A percentile compares a stretch with the other conserved stretches of the same genome.
Evolutionary conservation across 805 yeast genomes (phyloP).

Genomic region (Groenewaldozyma tartarivorans): DNA sequence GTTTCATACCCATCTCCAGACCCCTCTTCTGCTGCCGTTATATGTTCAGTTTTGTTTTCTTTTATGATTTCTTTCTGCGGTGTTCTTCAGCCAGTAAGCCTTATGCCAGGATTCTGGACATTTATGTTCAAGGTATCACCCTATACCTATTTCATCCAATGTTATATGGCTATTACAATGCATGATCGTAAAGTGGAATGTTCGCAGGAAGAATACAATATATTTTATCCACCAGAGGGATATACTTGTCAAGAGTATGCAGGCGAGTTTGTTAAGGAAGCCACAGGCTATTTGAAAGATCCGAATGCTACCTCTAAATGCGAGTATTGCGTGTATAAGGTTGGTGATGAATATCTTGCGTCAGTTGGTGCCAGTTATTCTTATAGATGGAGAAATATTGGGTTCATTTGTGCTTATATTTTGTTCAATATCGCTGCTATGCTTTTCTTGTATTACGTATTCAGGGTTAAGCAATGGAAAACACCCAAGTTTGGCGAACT

Average conservation of each 20-base stretch:
- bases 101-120: slow-evolving; percentile 77
- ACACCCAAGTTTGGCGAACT: too few relatives aligned
- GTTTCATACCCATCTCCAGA: slow-evolving; percentile 51
- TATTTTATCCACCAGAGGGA: slow-evolving; percentile 45
- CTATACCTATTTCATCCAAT: slow-evolving; percentile 57
- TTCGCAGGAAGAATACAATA: slow-evolving; percentile 37
- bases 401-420: slow-evolving; percentile 50
- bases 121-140: slow-evolving; percentile 72
- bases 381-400: slow-evolving; percentile 58
- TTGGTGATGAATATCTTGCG: slow-evolving; percentile 36
- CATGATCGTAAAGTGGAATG: slow-evolving; percentile 48
- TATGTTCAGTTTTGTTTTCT: slow-evolving; percentile 46
- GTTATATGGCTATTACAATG: slow-evolving; percentile 39
- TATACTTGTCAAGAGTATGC: slow-evolving; percentile 50
- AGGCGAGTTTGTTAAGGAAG: slow-evolving; percentile 27
- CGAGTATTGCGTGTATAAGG: slow-evolving; percentile 31
- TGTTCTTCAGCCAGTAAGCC: slow-evolving; percentile 45
- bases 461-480: slow-evolving; percentile 12
- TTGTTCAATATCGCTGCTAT: slow-evolving; percentile 39
- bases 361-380: slow-evolving; percentile 36
- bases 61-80: slow-evolving; percentile 61
- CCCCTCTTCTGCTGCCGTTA: slow-evolving; percentile 55
- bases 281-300: slow-evolving; percentile 41
- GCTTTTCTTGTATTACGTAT: slow-evolving; percentile 24
- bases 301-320: slow-evolving; percentile 36